Base-by-base conservation (phyloP, 2,329 filamentous ascomycete genomes). In the Dactylonectria estremocensis region DNA sequence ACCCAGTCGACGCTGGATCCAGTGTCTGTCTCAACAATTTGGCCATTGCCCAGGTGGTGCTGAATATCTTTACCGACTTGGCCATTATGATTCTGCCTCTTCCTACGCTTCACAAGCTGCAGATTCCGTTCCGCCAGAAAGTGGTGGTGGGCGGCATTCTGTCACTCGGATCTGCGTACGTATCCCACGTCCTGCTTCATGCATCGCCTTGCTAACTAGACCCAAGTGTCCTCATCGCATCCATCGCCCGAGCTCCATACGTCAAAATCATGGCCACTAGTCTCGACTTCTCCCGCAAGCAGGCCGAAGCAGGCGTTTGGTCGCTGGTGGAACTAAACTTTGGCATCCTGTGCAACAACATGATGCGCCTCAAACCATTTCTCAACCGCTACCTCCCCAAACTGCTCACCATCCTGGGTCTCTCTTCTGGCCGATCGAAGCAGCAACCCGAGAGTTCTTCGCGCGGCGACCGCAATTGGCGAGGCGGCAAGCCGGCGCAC, bases 241-340 rank as follows among this genome's bases (percentile, higher is more conserved):
- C 65, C 4, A 61, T 67, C 24, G 65, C 61, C 20, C 45, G 65
- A 37, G 61, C 61, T 2, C 65, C 65, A 3, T 68, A 68, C 18
- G 65, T 57, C 16, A 56, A 56, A 9, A 64, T 68, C 16, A 52
- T 68, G 50, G 56, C 61, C 4, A 60, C 56, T 5, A 35, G 60
- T 22, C 3, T 52, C 46, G 65, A 68, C 31, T 64, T 68, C 22
- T 61, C 61, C 9, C 52, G 56, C 18, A 60, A 59, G 20, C 61
- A 68, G 18, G 65, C 65, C 5, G 61, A 64, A n/a, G 61, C 56
- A 5, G 65, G 61, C 28, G 55, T 68, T 4, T 68, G 65, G 65
- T 68, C 65, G 5, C 56, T 68, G 1, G 61, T 64, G 7, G 65
- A 68, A n/a, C 33, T 68, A 3, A 64, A 64, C 28, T 56, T 68